phyloP scores from a whole-genome alignment of 345 rosid genomes.

The Salix brachista region DNA sequence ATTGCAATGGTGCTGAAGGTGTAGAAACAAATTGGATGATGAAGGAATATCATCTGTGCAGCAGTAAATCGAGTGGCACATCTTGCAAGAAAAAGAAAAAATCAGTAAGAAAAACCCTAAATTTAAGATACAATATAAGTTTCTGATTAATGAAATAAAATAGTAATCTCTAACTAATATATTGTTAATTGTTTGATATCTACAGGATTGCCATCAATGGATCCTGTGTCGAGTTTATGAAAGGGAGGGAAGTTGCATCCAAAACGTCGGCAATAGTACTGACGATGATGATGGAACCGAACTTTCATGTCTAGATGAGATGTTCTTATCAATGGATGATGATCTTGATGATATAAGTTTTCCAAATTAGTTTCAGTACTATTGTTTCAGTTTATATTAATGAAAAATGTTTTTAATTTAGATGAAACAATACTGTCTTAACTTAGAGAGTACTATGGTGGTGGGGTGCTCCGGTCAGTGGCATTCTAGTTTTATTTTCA shows the following conservation, averaged over 20 bases:
- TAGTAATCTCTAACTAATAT: not conserved
- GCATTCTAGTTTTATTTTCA: no score
- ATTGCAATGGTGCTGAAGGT: constrained; percentile 16
- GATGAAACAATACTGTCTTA: no score
- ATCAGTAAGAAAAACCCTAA: constrained; percentile 7
- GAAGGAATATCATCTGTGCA: constrained; percentile 38
- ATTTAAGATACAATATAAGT: not conserved
- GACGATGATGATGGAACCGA: constrained; percentile 33
- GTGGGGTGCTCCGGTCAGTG: no score
- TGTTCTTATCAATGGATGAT: constrained; percentile 39
- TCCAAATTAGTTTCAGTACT: constrained; percentile 2
- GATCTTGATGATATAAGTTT: constrained; percentile 36
- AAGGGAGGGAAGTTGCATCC: constrained; percentile 7
- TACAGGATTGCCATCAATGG: constrained; percentile 23
- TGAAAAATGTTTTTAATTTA: not conserved
- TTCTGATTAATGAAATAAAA: no score
- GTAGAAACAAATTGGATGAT: constrained; percentile 41
- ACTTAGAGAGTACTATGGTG: no score
- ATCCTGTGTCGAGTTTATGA: constrained; percentile 40
- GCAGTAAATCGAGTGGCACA: not conserved
- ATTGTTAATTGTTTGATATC: not conserved
- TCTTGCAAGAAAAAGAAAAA: constrained; percentile 12
- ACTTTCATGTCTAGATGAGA: constrained; percentile 44
- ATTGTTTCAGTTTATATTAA: not conserved
- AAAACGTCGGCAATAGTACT: constrained; percentile 1